phyloP scores from a whole-genome alignment of 140 eudicot genomes.

The Flaveria floridana region DNA sequence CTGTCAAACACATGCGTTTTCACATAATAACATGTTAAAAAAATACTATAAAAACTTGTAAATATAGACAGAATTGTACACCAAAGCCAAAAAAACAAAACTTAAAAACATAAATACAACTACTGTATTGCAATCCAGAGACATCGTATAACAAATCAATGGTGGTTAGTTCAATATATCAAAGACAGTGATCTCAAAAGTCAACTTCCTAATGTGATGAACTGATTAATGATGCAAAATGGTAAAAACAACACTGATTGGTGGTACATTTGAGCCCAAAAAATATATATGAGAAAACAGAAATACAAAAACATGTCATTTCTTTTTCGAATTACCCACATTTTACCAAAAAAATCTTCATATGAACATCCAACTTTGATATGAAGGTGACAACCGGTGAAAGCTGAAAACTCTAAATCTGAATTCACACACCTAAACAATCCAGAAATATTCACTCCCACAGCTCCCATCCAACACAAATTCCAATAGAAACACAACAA shows the following conservation, averaged over 20 bases:
- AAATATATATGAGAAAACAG: too few species aligned
- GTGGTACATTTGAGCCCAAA: not conserved
- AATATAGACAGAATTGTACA: too few species aligned
- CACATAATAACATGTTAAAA: not conserved
- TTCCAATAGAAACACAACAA: not conserved
- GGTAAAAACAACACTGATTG: not conserved
- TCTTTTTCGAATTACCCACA: not conserved
- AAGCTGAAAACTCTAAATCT: not conserved
- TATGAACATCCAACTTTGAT: not conserved
- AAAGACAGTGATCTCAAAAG: not conserved
- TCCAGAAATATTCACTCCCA: not conserved
- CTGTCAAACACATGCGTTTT: conserved; percentile 17
- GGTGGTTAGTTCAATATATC: not conserved
- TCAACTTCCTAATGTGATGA: not conserved
- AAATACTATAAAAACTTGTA: not conserved
- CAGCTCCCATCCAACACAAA: not conserved
- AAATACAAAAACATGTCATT: not conserved
- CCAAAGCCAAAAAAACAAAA: not conserved
- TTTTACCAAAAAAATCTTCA: not conserved
- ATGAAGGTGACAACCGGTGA: not conserved
- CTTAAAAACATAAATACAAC: not conserved
- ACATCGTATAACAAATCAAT: not conserved
- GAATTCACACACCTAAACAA: not conserved
- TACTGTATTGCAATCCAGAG: not conserved
- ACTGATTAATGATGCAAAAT: not conserved